phyloP scores from a whole-genome alignment of 345 rosid genomes.

The Trapa bicornis region DNA sequence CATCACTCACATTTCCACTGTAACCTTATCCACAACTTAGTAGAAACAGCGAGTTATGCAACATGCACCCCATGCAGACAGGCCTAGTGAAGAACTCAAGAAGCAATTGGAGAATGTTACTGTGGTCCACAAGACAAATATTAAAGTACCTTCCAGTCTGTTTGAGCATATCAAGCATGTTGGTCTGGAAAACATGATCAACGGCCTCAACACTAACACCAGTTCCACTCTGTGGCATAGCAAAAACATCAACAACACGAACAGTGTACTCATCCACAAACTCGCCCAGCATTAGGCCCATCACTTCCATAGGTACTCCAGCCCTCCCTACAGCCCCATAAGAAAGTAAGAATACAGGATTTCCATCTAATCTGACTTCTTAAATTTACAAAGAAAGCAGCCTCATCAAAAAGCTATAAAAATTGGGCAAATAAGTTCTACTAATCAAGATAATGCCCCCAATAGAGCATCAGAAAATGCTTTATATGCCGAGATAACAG shows the following conservation, averaged over 20 bases:
- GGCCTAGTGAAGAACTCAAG: background rate
- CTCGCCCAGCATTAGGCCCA: slow-evolving; percentile 99
- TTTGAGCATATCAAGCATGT: slow-evolving; percentile 99
- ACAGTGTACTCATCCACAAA: slow-evolving; percentile 98
- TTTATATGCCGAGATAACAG: background rate
- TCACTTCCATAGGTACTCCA: slow-evolving; percentile 99
- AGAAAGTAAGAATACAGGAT: background rate
- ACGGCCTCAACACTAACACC: slow-evolving; percentile 99
- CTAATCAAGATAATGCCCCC: background rate
- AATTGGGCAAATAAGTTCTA: too few relatives aligned
- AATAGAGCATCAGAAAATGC: background rate
- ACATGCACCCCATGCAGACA: background rate
- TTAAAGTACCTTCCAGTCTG: slow-evolving; percentile 77
- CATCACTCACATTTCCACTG: background rate
- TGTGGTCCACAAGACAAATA: background rate
- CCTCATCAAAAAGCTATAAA: background rate
- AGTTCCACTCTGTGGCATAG: slow-evolving; percentile 99
- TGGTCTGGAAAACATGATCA: slow-evolving; percentile 96
- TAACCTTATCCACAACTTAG: background rate
- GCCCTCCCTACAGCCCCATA: slow-evolving; percentile 56
- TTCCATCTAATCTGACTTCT: background rate
- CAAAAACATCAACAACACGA: slow-evolving; percentile 94
- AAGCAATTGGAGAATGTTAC: background rate
- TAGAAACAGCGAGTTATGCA: too few relatives aligned
- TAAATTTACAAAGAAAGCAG: background rate